These are phyloP conservation scores for Lasiodiplodia theobromae DNA, from an alignment of 2,329 filamentous ascomycete genomes.

Conservation along the genomic window DNA sequence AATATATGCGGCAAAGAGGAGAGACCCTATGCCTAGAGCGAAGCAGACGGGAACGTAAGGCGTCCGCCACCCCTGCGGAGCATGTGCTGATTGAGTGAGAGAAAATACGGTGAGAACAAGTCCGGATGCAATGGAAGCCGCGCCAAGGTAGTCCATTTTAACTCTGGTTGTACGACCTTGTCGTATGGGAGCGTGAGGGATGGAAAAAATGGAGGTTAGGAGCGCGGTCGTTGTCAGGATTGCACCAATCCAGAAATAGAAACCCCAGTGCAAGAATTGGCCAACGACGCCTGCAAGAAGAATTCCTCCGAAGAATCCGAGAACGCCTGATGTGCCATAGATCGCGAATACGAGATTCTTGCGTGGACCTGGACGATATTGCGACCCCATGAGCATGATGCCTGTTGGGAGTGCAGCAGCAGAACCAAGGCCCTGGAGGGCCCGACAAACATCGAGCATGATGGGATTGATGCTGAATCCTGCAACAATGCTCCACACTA, in stretches of 20 bases:
- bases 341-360: slow-evolving; percentile 44
- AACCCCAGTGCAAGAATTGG: slow-evolving; percentile 64
- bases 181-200: background rate
- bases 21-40: slow-evolving; percentile 60
- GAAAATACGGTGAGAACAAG: slow-evolving; percentile 41
- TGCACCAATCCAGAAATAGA: slow-evolving; percentile 58
- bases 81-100: background rate
- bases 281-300: slow-evolving; percentile 68
- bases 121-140: slow-evolving; percentile 66
- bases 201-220: background rate
- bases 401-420: slow-evolving; percentile 43
- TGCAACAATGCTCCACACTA: background rate
- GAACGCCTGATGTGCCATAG: slow-evolving; percentile 59
- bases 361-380: slow-evolving; percentile 36
- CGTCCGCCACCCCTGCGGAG: background rate
- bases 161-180: background rate
- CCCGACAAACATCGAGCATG: slow-evolving; percentile 45
- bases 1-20: slow-evolving; percentile 67
- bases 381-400: slow-evolving; percentile 41
- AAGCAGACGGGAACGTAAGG: slow-evolving; percentile 61
- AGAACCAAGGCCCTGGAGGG: slow-evolving; percentile 44
- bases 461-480: slow-evolving; percentile 39
- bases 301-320: slow-evolving; percentile 68
- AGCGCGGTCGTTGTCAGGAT: background rate
- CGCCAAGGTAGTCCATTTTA: slow-evolving; percentile 71